Evolutionary conservation across 441 rosid genomes (phyloP).

Genomic region (Corymbia citriodora): DNA sequence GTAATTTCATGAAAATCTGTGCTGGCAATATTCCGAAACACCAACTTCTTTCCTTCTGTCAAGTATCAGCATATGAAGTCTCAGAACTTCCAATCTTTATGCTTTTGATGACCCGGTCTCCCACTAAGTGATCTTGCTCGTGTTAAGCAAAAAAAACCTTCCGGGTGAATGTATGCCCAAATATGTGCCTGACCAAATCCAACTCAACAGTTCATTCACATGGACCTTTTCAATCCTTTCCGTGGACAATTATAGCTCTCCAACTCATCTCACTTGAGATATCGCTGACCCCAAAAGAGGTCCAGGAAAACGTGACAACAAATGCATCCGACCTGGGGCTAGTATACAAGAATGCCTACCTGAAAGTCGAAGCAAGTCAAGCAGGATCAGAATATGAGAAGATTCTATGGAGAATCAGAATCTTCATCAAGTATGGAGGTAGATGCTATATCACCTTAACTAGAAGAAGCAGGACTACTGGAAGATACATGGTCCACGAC

Average conservation of each 20-base stretch:
- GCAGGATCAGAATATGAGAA: not conserved
- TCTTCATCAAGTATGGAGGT: not conserved
- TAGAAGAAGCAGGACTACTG: not conserved
- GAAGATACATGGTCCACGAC: constrained; percentile 10
- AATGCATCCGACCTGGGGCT: not conserved
- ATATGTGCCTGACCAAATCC: not conserved
- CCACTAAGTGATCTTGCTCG: not conserved
- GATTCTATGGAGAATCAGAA: not conserved
- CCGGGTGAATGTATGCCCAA: not conserved
- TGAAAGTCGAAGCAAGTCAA: not conserved
- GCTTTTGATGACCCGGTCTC: not conserved
- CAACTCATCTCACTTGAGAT: not conserved
- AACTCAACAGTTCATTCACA: not conserved
- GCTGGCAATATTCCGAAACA: not conserved
- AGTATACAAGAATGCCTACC: not conserved
- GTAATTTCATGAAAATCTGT: not conserved
- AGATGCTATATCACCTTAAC: not conserved
- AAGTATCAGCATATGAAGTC: not conserved
- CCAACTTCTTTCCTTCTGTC: not conserved
- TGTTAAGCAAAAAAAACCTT: not conserved
- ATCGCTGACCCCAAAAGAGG: not conserved
- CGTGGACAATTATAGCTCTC: not conserved
- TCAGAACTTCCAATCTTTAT: not conserved
- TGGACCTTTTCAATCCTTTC: not conserved
- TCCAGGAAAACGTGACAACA: not conserved